phyloP scores from a whole-genome alignment of 2,329 filamentous ascomycete genomes.

The Penicillium sp. region DNA sequence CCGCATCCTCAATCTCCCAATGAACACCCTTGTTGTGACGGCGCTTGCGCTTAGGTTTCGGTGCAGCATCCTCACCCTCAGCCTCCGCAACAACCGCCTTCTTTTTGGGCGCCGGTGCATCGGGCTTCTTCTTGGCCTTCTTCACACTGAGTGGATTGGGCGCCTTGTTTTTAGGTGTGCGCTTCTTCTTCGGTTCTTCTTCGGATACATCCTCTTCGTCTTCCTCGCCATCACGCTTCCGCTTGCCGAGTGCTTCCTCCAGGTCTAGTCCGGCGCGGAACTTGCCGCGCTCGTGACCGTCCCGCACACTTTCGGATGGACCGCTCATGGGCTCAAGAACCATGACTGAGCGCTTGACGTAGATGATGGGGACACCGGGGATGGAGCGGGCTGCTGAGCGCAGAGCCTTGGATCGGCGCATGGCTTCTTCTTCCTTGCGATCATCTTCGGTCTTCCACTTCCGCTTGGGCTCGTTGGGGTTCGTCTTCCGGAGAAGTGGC shows the following conservation, averaged over 20 bases:
- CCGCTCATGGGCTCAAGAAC: constrained; percentile 51
- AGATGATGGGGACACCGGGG: constrained; percentile 53
- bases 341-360: constrained; percentile 55
- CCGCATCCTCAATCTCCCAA: constrained; percentile 20
- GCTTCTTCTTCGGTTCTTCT: constrained; percentile 35
- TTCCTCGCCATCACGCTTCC: constrained; percentile 34
- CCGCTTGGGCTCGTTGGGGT: constrained; percentile 32
- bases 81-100: constrained; percentile 17
- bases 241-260: constrained; percentile 33
- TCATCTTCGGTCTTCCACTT: constrained; percentile 36
- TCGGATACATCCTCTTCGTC: constrained; percentile 19
- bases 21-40: constrained; percentile 36
- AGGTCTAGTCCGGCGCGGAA: constrained; percentile 46
- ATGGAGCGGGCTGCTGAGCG: constrained; percentile 44
- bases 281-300: constrained; percentile 50
- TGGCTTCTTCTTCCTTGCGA: constrained; percentile 31
- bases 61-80: constrained; percentile 26
- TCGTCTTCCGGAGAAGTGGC: constrained; percentile 26
- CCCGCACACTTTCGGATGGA: constrained; percentile 44
- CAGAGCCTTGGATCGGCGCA: constrained; percentile 36
- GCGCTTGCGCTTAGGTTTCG: constrained; percentile 39
- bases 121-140: constrained; percentile 45
- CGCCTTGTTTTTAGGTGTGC: constrained; percentile 41
- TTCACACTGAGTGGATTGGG: constrained; percentile 53
- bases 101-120: constrained; percentile 24